These are phyloP conservation scores for Solanum pimpinellifolium DNA, from an alignment of 257 asterid genomes.

Conservation along the genomic window DNA sequence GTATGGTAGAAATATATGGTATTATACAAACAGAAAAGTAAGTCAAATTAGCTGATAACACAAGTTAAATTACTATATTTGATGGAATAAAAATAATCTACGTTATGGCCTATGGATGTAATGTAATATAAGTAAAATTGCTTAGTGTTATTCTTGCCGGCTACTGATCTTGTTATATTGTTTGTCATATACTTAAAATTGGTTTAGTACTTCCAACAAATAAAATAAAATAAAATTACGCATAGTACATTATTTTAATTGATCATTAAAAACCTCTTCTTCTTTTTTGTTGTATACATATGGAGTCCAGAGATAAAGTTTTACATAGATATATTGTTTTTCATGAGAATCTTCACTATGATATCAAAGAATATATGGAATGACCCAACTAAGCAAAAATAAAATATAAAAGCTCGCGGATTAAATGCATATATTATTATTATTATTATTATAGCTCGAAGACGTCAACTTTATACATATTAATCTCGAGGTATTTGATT, in stretches of 20 bases:
- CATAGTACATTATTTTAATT: no score
- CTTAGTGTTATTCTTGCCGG: neutral
- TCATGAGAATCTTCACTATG: neutral
- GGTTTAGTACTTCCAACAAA: neutral
- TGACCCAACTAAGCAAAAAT: neutral
- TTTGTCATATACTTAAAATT: neutral
- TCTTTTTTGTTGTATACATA: neutral
- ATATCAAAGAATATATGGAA: neutral
- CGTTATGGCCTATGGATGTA: neutral
- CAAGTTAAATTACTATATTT: neutral
- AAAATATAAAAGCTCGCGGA: neutral
- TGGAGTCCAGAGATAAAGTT: neutral
- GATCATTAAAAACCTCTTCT: no score
- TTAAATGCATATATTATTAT: neutral
- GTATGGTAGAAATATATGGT: no score
- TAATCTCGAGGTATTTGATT: neutral
- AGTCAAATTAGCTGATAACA: neutral
- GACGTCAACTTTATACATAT: neutral
- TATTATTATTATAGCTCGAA: neutral
- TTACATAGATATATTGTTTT: neutral
- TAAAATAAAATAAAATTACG: neutral
- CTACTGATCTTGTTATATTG: neutral
- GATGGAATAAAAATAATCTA: neutral
- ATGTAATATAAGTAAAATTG: neutral
- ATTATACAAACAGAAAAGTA: neutral